These are phyloP conservation scores for Inosperma sp. DNA, from an alignment of 768 basidiomycete genomes.

Conservation along the genomic window DNA sequence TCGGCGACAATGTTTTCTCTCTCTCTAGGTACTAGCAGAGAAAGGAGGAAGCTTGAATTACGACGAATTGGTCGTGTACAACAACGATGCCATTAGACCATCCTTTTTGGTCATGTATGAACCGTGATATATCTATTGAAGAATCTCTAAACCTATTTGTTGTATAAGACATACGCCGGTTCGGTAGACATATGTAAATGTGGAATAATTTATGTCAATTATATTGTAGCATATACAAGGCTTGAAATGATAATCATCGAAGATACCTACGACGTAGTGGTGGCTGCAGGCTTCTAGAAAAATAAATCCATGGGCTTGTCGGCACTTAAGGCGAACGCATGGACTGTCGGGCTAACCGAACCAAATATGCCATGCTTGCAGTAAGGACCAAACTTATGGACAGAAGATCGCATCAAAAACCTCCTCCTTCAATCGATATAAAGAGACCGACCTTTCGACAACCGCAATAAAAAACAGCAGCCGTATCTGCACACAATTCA, in stretches of 20 bases:
- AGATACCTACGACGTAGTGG: too few relatives aligned
- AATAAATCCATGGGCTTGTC: background rate
- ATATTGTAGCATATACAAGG: too few relatives aligned
- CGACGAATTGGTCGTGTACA: constrained; percentile 67
- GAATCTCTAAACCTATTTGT: background rate
- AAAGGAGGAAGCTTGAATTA: constrained; percentile 63
- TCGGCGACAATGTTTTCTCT: background rate
- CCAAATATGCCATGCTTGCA: constrained; percentile 41
- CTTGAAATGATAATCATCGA: too few relatives aligned
- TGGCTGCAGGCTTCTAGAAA: background rate
- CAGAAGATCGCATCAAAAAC: background rate
- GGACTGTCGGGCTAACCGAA: constrained; percentile 53
- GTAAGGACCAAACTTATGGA: constrained; percentile 42
- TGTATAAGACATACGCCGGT: too few relatives aligned
- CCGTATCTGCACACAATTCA: constrained; percentile 56
- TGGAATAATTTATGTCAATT: too few relatives aligned
- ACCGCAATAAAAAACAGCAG: constrained; percentile 51
- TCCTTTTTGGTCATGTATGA: constrained; percentile 71
- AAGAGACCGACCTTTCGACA: constrained; percentile 45
- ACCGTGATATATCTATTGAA: constrained; percentile 25
- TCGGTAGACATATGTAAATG: too few relatives aligned
- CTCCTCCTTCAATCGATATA: background rate
- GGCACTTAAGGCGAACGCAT: too few relatives aligned
- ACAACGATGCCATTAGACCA: constrained; percentile 66
- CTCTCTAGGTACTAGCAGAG: constrained; percentile 57